A percentile compares a stretch with the other conserved stretches of the same genome.
phyloP scores from a whole-genome alignment of 345 rosid species.

The Aquilaria malaccensis region DNA sequence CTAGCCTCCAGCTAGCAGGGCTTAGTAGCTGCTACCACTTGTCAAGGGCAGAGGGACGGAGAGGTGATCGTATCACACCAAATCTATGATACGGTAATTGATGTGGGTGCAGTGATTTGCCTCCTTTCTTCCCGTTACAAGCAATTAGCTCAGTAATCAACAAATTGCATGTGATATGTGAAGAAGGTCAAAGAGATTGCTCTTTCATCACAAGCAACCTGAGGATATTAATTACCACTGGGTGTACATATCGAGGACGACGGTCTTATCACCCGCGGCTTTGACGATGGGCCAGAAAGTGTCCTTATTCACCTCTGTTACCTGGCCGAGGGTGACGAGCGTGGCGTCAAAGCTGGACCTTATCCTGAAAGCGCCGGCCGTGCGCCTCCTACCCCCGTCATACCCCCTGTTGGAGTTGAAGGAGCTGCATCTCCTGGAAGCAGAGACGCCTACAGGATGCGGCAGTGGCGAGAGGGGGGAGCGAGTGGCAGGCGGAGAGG shows the following conservation, averaged over 20 bases:
- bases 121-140: too few species aligned
- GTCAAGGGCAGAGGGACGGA: too few species aligned
- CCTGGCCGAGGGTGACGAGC: constrained; percentile 63
- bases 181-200: too few species aligned
- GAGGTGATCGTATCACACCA: too few species aligned
- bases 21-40: too few species aligned
- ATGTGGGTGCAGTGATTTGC: too few species aligned
- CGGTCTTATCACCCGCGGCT: constrained; percentile 71
- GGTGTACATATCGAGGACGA: constrained; percentile 94
- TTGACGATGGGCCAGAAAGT: constrained; percentile 93
- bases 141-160: background rate
- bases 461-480: constrained; percentile 21
- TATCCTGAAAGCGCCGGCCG: constrained; percentile 19
- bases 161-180: too few species aligned
- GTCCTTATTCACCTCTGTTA: constrained; percentile 78
- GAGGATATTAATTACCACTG: constrained; percentile 48
- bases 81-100: too few species aligned
- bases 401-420: constrained; percentile 6
- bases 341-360: constrained; percentile 67
- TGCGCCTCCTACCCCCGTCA: constrained; percentile 4
- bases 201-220: background rate
- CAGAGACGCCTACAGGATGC: constrained; percentile 9
- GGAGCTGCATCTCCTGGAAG: constrained; percentile 6
- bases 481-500: constrained; percentile 23
- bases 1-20: too few species aligned